Evolutionary conservation across 768 basidiomycete genomes (phyloP).

Genomic region (Leccinum ochraceum): DNA sequence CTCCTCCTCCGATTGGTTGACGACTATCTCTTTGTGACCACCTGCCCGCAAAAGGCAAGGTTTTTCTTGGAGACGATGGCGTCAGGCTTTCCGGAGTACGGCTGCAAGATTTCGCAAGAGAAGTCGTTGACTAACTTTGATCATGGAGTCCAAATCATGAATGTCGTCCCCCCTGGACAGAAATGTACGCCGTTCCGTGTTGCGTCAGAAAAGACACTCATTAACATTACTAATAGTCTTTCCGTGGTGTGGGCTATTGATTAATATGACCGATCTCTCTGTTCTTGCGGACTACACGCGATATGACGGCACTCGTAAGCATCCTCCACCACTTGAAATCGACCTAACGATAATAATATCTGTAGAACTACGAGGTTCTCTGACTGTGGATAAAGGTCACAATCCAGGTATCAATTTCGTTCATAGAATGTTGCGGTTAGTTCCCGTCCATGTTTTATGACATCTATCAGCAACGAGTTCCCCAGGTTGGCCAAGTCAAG

Average conservation of each 20-base stretch:
- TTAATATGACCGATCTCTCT: conserved; percentile 75
- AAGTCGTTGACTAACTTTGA: conserved; percentile 93
- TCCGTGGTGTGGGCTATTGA: conserved; percentile 90
- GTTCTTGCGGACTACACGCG: conserved; percentile 78
- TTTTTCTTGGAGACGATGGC: conserved; percentile 78
- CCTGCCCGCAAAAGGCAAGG: conserved; percentile 56
- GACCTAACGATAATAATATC: conserved; percentile 1
- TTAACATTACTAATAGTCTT: conserved; percentile 54
- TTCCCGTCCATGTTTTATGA: conserved; percentile 5
- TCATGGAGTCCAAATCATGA: conserved; percentile 51
- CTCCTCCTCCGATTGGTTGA: conserved; percentile 85
- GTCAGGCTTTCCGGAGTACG: conserved; percentile 89
- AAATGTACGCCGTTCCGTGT: conserved; percentile 33
- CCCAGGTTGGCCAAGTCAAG: conserved; percentile 68
- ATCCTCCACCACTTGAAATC: neutral
- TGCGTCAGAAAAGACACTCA: neutral
- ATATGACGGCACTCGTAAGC: conserved; percentile 60
- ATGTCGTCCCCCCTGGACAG: conserved; percentile 49
- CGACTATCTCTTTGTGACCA: conserved; percentile 90
- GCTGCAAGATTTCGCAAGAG: conserved; percentile 84
- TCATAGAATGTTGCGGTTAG: conserved; percentile 76
- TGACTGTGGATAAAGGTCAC: conserved; percentile 70
- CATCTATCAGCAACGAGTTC: conserved; percentile 8
- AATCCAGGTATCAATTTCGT: conserved; percentile 64
- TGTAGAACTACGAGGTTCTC: conserved; percentile 62